Evolutionary conservation across 192 early-diverging fungal genomes (phyloP).

Genomic region (Rhizophlyctis rosea): DNA sequence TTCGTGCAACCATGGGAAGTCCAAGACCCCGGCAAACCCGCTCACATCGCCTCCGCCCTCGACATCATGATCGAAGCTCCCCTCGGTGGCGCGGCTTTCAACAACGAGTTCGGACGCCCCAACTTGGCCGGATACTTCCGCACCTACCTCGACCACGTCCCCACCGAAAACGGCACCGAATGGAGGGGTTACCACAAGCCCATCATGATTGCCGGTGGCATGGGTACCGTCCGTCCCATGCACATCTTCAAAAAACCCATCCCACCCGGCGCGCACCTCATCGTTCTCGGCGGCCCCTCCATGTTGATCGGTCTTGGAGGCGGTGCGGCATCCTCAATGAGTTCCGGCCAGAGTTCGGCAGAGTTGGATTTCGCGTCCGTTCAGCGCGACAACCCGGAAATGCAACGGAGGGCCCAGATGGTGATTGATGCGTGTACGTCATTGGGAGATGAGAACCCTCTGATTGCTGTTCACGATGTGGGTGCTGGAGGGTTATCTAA

Average conservation of each 20-base stretch:
- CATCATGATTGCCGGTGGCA: constrained; percentile 98
- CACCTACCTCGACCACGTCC: constrained; percentile 63
- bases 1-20: constrained; percentile 92
- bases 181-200: constrained; percentile 98
- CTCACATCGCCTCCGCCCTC: constrained; percentile 84
- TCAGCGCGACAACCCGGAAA: constrained; percentile 99
- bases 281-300: constrained; percentile 92
- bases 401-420: constrained; percentile 96
- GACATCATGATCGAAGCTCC: constrained; percentile 99
- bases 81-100: constrained; percentile 96
- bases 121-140: constrained; percentile 95
- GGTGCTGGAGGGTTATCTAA: constrained; percentile 99
- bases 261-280: constrained; percentile 67
- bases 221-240: constrained; percentile 87
- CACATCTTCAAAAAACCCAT: constrained; percentile 89
- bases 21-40: constrained; percentile 73
- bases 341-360: constrained; percentile 79
- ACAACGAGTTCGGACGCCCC: constrained; percentile 99
- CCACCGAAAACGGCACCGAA: constrained; percentile 58
- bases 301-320: constrained; percentile 99
- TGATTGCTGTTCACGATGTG: constrained; percentile 96
- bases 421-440: constrained; percentile 93
- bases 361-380: constrained; percentile 97
- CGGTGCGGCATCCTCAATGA: constrained; percentile 96
- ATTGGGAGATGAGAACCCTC: constrained; percentile 74